A percentile compares a stretch with the other conserved stretches of the same genome.
phyloP scores from a whole-genome alignment of 2,329 filamentous ascomycete genomes.

The Talaromyces sp. region DNA sequence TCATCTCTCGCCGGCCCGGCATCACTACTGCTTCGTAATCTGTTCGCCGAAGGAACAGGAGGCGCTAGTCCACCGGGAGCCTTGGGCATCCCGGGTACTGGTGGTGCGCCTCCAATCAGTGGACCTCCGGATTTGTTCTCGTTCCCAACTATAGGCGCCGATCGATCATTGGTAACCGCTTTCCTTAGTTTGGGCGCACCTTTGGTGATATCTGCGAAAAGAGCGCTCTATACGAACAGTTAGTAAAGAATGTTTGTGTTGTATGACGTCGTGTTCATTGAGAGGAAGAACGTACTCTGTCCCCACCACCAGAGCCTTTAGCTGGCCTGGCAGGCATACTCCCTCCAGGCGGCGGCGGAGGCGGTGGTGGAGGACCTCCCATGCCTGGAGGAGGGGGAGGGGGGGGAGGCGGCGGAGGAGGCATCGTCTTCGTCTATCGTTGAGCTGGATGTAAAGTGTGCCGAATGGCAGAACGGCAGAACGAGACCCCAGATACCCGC shows the following conservation, averaged over 20 bases:
- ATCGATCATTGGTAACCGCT: conserved; percentile 86
- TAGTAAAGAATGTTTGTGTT: conserved; percentile 5
- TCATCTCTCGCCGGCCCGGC: conserved; percentile 40
- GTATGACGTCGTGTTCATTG: background rate
- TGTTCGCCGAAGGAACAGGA: conserved; percentile 62
- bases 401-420: conserved; percentile 63
- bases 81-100: conserved; percentile 64
- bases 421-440: conserved; percentile 31
- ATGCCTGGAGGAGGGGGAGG: conserved; percentile 62
- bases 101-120: conserved; percentile 71
- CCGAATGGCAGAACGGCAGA: conserved; percentile 3
- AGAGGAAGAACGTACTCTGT: conserved; percentile 55
- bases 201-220: conserved; percentile 84
- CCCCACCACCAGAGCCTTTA: conserved; percentile 49
- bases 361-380: conserved; percentile 58
- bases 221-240: conserved; percentile 63
- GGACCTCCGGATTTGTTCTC: conserved; percentile 55
- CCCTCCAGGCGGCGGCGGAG: conserved; percentile 58
- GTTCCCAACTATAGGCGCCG: conserved; percentile 67
- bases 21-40: conserved; percentile 82
- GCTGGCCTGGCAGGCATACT: conserved; percentile 57
- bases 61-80: conserved; percentile 67
- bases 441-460: conserved; percentile 8
- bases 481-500: conserved; percentile 15
- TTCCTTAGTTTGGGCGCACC: conserved; percentile 72